Percentiles rank a stretch among this genome's conserved stretches.
Evolutionary conservation across 129 eudicot genomes (phyloP).

Genomic region (Saussurea involucrata): DNA sequence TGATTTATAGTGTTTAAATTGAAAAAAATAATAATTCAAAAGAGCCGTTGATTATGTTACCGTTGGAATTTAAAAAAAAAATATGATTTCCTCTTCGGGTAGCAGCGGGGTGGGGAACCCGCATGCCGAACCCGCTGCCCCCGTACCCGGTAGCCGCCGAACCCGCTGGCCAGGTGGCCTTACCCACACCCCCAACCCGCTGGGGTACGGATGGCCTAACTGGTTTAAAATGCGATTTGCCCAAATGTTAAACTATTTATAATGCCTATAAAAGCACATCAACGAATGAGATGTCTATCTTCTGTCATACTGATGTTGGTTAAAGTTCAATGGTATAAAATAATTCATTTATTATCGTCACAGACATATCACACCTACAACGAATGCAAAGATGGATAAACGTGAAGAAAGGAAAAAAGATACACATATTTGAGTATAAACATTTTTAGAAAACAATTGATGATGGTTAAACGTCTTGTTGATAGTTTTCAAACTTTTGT

Average conservation of each 20-base stretch:
- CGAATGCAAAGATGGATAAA: not conserved
- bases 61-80: too few species aligned
- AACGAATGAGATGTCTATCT: not conserved
- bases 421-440: not conserved
- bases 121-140: too few species aligned
- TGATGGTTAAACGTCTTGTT: not conserved
- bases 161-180: too few species aligned
- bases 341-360: not conserved
- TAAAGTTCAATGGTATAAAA: not conserved
- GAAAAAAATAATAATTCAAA: too few species aligned
- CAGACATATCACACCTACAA: not conserved
- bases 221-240: not conserved
- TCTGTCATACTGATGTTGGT: not conserved
- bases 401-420: not conserved
- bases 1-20: too few species aligned
- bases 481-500: not conserved
- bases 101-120: too few species aligned
- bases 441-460: slow-evolving; percentile 5
- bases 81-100: too few species aligned
- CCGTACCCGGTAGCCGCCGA: too few species aligned
- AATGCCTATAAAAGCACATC: not conserved
- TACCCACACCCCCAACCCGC: too few species aligned
- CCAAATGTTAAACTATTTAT: not conserved
- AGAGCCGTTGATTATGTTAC: too few species aligned
- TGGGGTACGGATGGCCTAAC: too few species aligned